phyloP scores from a whole-genome alignment of 495 filamentous ascomycete species.

The Beverwykella pulmonaria region DNA sequence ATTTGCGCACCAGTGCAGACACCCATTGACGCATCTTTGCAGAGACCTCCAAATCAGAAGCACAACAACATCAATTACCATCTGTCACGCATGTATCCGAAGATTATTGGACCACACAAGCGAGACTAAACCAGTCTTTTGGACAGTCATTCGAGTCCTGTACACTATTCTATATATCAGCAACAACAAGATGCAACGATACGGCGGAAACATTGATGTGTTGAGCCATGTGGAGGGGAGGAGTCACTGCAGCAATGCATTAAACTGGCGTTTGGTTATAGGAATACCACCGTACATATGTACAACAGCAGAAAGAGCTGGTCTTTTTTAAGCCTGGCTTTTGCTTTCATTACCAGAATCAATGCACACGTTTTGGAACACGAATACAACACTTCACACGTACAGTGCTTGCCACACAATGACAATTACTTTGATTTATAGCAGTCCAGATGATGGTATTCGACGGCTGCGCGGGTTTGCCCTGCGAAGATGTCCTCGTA shows the following conservation, averaged over 20 bases:
- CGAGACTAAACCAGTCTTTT: slow-evolving; percentile 53
- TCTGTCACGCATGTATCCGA: slow-evolving; percentile 80
- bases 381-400: neutral
- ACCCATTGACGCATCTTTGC: slow-evolving; percentile 16
- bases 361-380: neutral
- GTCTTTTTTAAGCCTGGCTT: neutral
- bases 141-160: slow-evolving; percentile 1
- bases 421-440: too few relatives aligned
- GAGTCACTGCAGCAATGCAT: neutral
- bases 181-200: neutral
- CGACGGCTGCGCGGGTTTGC: too few relatives aligned
- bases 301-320: neutral
- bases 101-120: slow-evolving; percentile 73
- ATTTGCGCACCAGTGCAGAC: too few relatives aligned
- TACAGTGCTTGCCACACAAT: too few relatives aligned
- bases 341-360: neutral
- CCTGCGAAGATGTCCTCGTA: too few relatives aligned
- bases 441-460: too few relatives aligned
- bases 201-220: neutral
- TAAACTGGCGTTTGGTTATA: slow-evolving; percentile 4
- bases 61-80: slow-evolving; percentile 96
- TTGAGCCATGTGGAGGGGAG: neutral
- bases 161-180: slow-evolving; percentile 6
- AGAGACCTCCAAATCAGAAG: slow-evolving; percentile 66
- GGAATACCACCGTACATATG: slow-evolving; percentile 9